Conservation (phyloP, 2,329 filamentous ascomycete species). For the Cylindrodendrum hubeiense region DNA sequence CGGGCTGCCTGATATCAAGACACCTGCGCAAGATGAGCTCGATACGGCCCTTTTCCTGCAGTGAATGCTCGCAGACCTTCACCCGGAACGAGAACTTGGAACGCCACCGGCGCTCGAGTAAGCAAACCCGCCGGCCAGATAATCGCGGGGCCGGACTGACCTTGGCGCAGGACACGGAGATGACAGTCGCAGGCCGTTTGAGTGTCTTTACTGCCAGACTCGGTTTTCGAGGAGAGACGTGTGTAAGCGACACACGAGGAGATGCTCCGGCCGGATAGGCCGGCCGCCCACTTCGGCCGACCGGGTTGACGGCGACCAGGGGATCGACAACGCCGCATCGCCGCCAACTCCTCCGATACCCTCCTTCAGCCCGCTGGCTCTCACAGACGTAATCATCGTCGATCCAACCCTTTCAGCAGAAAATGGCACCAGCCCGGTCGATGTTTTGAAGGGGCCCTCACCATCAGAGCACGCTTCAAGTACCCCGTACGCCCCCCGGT, state of each 20-base stretch:
- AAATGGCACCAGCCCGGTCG: not conserved
- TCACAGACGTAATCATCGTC: not conserved
- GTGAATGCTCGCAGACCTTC: conserved; percentile 1
- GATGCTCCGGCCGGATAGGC: conserved; percentile 21
- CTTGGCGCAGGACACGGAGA: conserved; percentile 31
- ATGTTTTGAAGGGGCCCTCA: not conserved
- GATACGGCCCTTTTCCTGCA: conserved; percentile 2
- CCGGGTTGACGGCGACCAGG: not conserved
- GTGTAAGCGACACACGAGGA: conserved; percentile 33
- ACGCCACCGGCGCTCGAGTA: conserved; percentile 39
- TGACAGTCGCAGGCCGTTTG: conserved; percentile 33
- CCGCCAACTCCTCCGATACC: conserved; percentile 1
- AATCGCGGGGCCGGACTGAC: not conserved
- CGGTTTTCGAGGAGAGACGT: conserved; percentile 35
- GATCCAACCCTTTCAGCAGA: not conserved
- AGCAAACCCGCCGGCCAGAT: not conserved
- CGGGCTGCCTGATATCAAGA: not conserved
- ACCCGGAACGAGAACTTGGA: conserved; percentile 35
- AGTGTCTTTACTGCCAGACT: conserved; percentile 33
- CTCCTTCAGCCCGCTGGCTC: not conserved
- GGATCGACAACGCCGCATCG: not conserved
- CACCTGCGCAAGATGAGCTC: not conserved
- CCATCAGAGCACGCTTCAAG: not conserved
- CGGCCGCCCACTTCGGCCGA: not conserved
- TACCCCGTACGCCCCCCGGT: not conserved